These are phyloP conservation scores for Tetrapisispora phaffii DNA, from an alignment of 805 yeast genomes.

Conservation along the genomic window DNA sequence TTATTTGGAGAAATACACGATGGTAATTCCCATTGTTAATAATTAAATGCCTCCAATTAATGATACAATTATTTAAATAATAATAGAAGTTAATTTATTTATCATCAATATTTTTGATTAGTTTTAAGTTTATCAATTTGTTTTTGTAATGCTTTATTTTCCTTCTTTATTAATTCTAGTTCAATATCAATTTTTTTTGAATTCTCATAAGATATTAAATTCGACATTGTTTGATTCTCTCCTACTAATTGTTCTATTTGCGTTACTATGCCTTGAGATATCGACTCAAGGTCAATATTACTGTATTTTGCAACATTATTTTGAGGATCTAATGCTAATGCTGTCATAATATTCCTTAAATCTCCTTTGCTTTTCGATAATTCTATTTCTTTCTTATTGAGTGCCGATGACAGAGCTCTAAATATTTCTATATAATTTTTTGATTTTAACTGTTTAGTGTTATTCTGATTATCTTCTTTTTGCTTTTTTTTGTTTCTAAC, in stretches of 20 bases:
- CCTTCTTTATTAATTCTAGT: constrained; percentile 46
- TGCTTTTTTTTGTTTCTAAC: constrained; percentile 3
- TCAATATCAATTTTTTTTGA: constrained; percentile 62
- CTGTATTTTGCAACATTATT: constrained; percentile 42
- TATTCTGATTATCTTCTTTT: neutral
- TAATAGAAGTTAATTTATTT: neutral
- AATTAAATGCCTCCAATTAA: neutral
- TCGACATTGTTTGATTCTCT: constrained; percentile 62
- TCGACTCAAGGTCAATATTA: constrained; percentile 60
- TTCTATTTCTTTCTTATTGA: constrained; percentile 40
- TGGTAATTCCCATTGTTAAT: neutral
- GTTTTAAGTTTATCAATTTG: neutral
- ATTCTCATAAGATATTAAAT: constrained; percentile 63
- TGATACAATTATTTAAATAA: neutral
- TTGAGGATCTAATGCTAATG: constrained; percentile 42
- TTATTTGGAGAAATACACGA: neutral
- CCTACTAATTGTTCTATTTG: constrained; percentile 49
- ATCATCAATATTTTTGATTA: neutral
- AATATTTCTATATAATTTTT: constrained; percentile 38
- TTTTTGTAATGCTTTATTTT: constrained; percentile 38
- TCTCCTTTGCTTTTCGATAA: constrained; percentile 50
- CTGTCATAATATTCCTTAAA: constrained; percentile 52
- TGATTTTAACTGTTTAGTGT: constrained; percentile 25
- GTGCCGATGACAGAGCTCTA: constrained; percentile 37
- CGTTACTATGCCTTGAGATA: constrained; percentile 60